Conservation (phyloP, 2,329 filamentous ascomycete genomes). For the Delphinella strobiligena region DNA sequence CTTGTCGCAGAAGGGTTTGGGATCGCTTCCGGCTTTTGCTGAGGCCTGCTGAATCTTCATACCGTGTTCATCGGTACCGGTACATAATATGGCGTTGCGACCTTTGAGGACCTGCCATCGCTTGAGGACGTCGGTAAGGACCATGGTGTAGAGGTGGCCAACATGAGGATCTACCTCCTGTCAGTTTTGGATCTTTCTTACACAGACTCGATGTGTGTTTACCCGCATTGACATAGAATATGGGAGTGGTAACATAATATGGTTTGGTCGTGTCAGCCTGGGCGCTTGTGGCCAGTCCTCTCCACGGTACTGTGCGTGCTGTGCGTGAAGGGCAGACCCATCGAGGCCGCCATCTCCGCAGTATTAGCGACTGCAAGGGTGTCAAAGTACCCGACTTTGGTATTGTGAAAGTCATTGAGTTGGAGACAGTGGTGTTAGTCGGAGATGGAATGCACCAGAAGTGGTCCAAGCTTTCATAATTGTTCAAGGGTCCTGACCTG, state of each 20-base stretch:
- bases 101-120: constrained; percentile 76
- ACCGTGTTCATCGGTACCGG: constrained; percentile 93
- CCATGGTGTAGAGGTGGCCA: constrained; percentile 87
- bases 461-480: not conserved
- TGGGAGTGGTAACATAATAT: constrained; percentile 90
- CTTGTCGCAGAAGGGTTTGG: constrained; percentile 78
- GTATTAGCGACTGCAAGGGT: constrained; percentile 20
- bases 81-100: constrained; percentile 60
- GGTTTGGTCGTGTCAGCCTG: constrained; percentile 46
- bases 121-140: constrained; percentile 83
- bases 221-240: constrained; percentile 98
- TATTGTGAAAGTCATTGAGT: not conserved
- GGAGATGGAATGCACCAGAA: not conserved
- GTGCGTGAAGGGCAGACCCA: constrained; percentile 17
- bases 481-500: too few species aligned
- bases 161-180: constrained; percentile 64
- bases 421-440: not conserved
- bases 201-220: constrained; percentile 17
- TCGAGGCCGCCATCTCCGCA: constrained; percentile 23
- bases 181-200: not conserved
- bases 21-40: constrained; percentile 52
- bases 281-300: constrained; percentile 9
- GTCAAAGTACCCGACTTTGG: constrained; percentile 12
- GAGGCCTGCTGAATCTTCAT: constrained; percentile 94
- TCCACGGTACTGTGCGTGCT: not conserved